Evolutionary conservation across 441 rosid genomes (phyloP).

Genomic region (Gossypium schwendimanii): DNA sequence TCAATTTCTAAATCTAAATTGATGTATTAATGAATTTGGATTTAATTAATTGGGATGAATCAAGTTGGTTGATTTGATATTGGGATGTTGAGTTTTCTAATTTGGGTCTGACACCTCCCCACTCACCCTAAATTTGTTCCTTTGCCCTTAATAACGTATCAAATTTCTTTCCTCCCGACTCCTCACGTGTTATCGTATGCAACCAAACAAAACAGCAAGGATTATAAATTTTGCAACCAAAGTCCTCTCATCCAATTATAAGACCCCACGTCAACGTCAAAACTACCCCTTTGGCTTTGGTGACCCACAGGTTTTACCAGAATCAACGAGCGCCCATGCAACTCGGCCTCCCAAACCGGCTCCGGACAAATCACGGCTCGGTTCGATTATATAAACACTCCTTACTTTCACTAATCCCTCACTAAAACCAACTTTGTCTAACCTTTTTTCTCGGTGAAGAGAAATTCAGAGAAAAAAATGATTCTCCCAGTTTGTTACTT

Average conservation of each 20-base stretch:
- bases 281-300: not conserved
- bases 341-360: not conserved
- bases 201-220: not conserved
- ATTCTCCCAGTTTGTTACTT: not conserved
- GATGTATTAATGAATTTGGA: too few relatives aligned
- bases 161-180: not conserved
- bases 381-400: slow-evolving; percentile 3
- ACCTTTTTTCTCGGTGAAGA: not conserved
- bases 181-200: not conserved
- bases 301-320: slow-evolving; percentile 8
- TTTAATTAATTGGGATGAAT: too few relatives aligned
- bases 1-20: too few relatives aligned
- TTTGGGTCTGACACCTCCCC: too few relatives aligned
- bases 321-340: not conserved
- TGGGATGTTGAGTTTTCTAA: too few relatives aligned
- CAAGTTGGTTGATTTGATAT: too few relatives aligned
- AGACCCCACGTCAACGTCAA: not conserved
- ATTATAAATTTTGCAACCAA: not conserved
- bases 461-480: not conserved
- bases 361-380: not conserved
- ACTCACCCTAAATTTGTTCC: not conserved
- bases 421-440: not conserved
- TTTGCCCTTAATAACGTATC: not conserved
- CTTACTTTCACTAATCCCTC: not conserved
- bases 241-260: not conserved